These are phyloP conservation scores for Metarhizium sp. DNA, from an alignment of 2,329 filamentous ascomycete genomes.

Conservation along the genomic window DNA sequence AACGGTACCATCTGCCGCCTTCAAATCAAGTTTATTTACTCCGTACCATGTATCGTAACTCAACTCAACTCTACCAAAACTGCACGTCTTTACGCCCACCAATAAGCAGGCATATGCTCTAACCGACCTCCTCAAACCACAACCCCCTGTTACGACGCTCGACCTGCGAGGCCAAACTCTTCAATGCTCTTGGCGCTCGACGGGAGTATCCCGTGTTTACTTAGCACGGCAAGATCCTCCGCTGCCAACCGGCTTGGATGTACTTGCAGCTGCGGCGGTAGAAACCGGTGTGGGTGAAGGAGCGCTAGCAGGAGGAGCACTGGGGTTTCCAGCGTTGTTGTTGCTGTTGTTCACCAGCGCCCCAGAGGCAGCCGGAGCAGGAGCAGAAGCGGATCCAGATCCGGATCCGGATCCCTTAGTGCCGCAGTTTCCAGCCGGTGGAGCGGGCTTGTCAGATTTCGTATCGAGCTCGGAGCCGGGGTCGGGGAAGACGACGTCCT, in stretches of 20 bases:
- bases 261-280: background rate
- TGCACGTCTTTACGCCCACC: no score
- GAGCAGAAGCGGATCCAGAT: background rate
- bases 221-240: background rate
- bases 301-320: background rate
- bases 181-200: background rate
- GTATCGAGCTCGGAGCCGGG: constrained; percentile 48
- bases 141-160: background rate
- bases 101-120: no score
- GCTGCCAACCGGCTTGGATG: background rate
- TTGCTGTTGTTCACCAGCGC: background rate
- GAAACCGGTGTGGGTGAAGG: background rate
- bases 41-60: no score
- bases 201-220: background rate
- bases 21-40: no score
- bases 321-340: background rate
- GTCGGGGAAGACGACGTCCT: constrained; percentile 55
- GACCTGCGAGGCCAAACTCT: background rate
- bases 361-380: background rate
- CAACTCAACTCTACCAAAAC: no score
- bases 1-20: no score
- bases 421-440: constrained; percentile 23
- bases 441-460: constrained; percentile 23
- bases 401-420: constrained; percentile 3
- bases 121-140: background rate